These are phyloP conservation scores for Wallacemonas rigidus DNA, from an alignment of 208 protist genomes.

Conservation along the genomic window DNA sequence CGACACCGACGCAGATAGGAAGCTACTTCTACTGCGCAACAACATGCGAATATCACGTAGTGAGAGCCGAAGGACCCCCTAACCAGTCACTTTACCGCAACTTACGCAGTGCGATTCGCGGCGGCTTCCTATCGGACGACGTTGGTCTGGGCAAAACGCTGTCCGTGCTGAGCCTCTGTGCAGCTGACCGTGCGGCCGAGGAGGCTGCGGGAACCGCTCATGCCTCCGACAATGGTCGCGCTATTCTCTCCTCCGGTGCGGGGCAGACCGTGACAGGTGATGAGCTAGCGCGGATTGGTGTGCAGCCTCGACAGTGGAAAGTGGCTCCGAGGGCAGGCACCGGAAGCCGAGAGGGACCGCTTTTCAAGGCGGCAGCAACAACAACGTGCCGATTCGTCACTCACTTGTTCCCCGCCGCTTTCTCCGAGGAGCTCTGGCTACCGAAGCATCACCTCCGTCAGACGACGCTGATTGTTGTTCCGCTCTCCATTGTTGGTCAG, in stretches of 20 bases:
- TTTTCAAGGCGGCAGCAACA: background rate
- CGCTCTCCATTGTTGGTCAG: slow-evolving; percentile 50
- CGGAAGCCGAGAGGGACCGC: background rate
- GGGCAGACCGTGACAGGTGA: too few relatives aligned
- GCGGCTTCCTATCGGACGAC: slow-evolving; percentile 65
- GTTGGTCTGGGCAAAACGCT: slow-evolving; percentile 80
- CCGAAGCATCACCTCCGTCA: slow-evolving; percentile 22
- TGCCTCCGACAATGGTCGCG: too few relatives aligned
- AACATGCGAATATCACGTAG: slow-evolving; percentile 12
- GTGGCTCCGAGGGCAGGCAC: background rate
- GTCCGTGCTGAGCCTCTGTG: slow-evolving; percentile 44
- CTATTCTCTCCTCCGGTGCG: too few relatives aligned
- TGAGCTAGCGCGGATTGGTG: background rate
- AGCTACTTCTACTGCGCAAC: slow-evolving; percentile 45
- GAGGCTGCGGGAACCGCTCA: too few relatives aligned
- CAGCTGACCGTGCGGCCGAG: slow-evolving; percentile 13
- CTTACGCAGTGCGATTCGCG: slow-evolving; percentile 17
- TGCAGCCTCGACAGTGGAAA: background rate
- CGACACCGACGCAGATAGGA: background rate
- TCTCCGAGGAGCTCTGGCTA: slow-evolving; percentile 7
- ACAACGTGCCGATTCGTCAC: background rate
- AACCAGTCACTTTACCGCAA: background rate
- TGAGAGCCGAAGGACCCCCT: background rate
- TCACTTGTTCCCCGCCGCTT: background rate
- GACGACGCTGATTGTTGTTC: slow-evolving; percentile 61